Evolutionary conservation across 495 filamentous ascomycete genomes (phyloP).

Genomic region (Penicillium manginii): DNA sequence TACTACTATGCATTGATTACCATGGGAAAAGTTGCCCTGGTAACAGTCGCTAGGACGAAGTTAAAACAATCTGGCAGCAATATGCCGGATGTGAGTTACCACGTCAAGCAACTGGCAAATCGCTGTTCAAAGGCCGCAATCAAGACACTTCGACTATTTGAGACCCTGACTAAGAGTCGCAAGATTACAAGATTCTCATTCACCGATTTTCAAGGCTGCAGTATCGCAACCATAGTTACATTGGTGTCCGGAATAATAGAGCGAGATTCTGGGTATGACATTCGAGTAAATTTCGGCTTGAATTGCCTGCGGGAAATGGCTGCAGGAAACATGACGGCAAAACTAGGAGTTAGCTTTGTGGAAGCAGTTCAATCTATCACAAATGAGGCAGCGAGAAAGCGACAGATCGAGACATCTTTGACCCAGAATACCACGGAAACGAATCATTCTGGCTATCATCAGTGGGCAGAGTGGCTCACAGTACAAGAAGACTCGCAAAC

Average conservation of each 20-base stretch:
- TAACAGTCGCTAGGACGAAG: conserved; percentile 19
- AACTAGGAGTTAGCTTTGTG: conserved; percentile 31
- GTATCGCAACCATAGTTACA: conserved; percentile 35
- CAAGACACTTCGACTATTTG: conserved; percentile 26
- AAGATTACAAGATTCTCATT: conserved; percentile 33
- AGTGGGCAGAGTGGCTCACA: conserved; percentile 22
- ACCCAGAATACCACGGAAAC: background rate
- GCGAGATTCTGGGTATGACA: conserved; percentile 25
- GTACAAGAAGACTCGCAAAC: conserved; percentile 4
- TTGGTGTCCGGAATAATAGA: conserved; percentile 29
- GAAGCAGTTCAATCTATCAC: conserved; percentile 29
- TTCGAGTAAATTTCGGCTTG: conserved; percentile 24
- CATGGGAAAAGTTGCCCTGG: conserved; percentile 26
- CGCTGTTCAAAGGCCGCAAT: conserved; percentile 25
- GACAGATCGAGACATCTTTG: background rate
- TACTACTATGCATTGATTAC: conserved; percentile 31
- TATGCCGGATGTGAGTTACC: background rate
- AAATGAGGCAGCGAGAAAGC: conserved; percentile 24
- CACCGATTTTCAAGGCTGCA: conserved; percentile 39
- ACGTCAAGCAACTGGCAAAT: conserved; percentile 7
- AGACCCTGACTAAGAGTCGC: conserved; percentile 14
- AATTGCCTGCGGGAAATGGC: conserved; percentile 29
- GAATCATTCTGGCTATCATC: conserved; percentile 12
- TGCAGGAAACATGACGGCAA: conserved; percentile 27
- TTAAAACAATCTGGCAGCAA: background rate